Percentiles rank a stretch among this genome's conserved stretches.
Evolutionary conservation across 139 green algal genomes (phyloP).

Genomic region (Nannochloris sp.): DNA sequence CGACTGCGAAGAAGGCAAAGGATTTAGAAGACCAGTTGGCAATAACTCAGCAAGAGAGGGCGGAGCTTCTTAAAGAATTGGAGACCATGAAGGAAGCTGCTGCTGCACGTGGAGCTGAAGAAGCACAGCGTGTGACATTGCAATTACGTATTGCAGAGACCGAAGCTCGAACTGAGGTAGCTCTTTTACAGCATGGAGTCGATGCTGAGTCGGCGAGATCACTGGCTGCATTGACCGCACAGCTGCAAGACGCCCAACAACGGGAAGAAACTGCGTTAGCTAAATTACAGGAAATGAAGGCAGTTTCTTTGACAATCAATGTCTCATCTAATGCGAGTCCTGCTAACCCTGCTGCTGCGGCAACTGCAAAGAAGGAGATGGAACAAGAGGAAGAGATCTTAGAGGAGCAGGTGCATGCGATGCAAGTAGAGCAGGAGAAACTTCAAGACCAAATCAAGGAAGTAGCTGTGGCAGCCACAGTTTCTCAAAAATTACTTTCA

Average conservation of each 20-base stretch:
- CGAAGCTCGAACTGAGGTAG: not conserved
- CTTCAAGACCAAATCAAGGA: not conserved
- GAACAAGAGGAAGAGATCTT: not conserved
- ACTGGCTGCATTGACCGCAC: not conserved
- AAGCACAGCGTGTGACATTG: not conserved
- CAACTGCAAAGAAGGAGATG: not conserved
- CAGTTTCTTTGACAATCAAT: not conserved
- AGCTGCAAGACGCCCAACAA: not conserved
- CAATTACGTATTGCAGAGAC: not conserved
- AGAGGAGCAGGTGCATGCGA: not conserved
- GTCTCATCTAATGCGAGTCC: too few relatives aligned
- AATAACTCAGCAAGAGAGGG: conserved; percentile 15
- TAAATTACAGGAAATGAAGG: not conserved
- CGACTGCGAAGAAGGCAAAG: not conserved
- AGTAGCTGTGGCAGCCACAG: not conserved
- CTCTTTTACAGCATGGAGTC: not conserved
- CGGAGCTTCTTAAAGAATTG: conserved; percentile 25
- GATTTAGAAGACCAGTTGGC: conserved; percentile 12
- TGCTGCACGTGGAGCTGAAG: not conserved
- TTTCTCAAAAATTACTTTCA: too few relatives aligned
- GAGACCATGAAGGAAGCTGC: not conserved
- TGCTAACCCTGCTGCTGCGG: too few relatives aligned
- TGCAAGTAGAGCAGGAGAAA: not conserved
- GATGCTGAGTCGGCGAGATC: not conserved
- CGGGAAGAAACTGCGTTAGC: not conserved